Conservation (phyloP, 108 stramenopile species). For the Cylindrotheca fusiformis region DNA sequence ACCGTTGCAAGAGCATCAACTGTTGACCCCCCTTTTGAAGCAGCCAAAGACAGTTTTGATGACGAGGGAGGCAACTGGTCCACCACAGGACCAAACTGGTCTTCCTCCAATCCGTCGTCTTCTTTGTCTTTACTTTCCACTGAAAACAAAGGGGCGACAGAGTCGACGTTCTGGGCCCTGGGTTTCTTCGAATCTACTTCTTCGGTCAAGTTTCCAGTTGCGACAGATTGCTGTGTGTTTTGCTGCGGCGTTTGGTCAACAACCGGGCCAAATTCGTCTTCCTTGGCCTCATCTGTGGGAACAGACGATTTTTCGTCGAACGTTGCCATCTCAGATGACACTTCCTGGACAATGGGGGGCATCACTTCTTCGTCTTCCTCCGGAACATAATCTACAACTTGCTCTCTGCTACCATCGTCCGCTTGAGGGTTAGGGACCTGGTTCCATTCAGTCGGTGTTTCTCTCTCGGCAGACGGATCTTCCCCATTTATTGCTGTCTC, state of each 20-base stretch:
- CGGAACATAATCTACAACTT: constrained; percentile 31
- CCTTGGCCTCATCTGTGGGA: constrained; percentile 35
- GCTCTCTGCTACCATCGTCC: constrained; percentile 16
- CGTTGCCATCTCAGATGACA: constrained; percentile 41
- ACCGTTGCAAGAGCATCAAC: constrained; percentile 49
- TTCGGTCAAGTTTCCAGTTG: background rate
- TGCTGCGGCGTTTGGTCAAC: constrained; percentile 34
- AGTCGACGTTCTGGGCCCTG: constrained; percentile 19
- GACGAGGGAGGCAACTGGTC: constrained; percentile 37
- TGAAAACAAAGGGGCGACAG: constrained; percentile 15
- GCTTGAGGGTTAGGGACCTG: constrained; percentile 47
- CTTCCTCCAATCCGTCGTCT: constrained; percentile 34
- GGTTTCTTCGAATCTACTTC: constrained; percentile 1
- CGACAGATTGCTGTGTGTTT: background rate
- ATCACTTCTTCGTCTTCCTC: constrained; percentile 14
- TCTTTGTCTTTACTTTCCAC: constrained; percentile 18
- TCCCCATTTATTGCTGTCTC: constrained; percentile 24
- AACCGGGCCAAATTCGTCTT: constrained; percentile 51
- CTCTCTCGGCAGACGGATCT: constrained; percentile 24
- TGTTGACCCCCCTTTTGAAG: constrained; percentile 49
- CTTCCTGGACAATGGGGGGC: constrained; percentile 21
- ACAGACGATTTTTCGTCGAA: constrained; percentile 34
- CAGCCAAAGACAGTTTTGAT: constrained; percentile 24
- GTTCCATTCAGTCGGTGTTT: constrained; percentile 28
- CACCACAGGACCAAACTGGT: constrained; percentile 49